Evolutionary conservation across 768 basidiomycete genomes (phyloP).

Genomic region (Artomyces pyxidatus): DNA sequence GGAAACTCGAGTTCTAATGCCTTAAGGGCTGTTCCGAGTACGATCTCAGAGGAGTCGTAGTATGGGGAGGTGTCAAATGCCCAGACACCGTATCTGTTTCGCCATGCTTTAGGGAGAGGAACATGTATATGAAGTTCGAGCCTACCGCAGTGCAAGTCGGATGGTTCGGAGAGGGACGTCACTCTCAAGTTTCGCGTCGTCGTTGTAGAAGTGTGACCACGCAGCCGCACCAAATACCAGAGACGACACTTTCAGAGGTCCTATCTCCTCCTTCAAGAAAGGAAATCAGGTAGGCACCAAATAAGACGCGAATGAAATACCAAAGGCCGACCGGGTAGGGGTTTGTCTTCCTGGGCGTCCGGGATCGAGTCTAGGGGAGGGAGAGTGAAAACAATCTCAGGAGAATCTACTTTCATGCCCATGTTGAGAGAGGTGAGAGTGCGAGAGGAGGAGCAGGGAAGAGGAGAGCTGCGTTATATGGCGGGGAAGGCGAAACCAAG

Average conservation of each 20-base stretch:
- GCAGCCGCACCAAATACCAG: slow-evolving; percentile 69
- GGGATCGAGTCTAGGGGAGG: slow-evolving; percentile 33
- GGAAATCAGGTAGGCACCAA: background rate
- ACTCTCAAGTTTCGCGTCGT: slow-evolving; percentile 47
- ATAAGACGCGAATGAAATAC: slow-evolving; percentile 18
- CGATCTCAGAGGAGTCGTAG: slow-evolving; percentile 74
- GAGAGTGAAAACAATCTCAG: slow-evolving; percentile 32
- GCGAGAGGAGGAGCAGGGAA: too few species aligned
- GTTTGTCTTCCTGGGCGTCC: slow-evolving; percentile 34
- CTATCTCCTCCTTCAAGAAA: slow-evolving; percentile 25
- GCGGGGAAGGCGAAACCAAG: too few species aligned
- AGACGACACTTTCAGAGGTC: slow-evolving; percentile 30
- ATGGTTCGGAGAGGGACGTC: slow-evolving; percentile 55
- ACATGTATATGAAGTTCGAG: background rate
- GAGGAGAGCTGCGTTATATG: too few species aligned
- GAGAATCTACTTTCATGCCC: slow-evolving; percentile 34
- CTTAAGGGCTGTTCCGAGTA: slow-evolving; percentile 60
- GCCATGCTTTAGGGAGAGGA: background rate
- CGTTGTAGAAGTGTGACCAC: slow-evolving; percentile 62
- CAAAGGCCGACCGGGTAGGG: slow-evolving; percentile 24
- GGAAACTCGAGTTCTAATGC: slow-evolving; percentile 63
- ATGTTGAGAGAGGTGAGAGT: slow-evolving; percentile 17
- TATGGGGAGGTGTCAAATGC: slow-evolving; percentile 80
- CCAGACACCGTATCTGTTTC: slow-evolving; percentile 65
- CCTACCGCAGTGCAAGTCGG: slow-evolving; percentile 68